Evolutionary conservation across 2,329 filamentous ascomycete genomes (phyloP), one percentile per base, ranked within the genome.

Genomic region (Fonsecaea monophora): DNA sequence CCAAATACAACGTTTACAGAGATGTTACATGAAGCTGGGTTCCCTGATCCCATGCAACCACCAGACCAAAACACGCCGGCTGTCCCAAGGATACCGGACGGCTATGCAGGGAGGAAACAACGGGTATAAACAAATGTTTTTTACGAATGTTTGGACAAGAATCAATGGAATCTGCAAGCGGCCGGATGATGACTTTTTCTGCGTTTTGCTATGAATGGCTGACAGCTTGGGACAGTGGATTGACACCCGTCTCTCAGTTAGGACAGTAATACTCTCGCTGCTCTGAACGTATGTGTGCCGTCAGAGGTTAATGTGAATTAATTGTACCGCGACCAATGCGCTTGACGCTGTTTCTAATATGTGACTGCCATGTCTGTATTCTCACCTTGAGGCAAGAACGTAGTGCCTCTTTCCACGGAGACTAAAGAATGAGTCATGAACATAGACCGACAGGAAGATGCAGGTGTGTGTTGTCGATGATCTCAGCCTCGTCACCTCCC

Each of bases 1-100:
- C 68, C 68, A 25, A 69, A 60, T 34, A 73, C 71, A 12, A 71
- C 69, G 2, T 73, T 73, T 55, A 73, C 71, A 1, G 69, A 70
- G 32, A 71, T 73, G 71, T 60, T 73, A 63, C 67, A 68, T 34
- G 69, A 68, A 25, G 67, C 68, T 21, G 69, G 69, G 18, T 72
- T 72, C n/a, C 71, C 71, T 10, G 71, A 73, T 56, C 61, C 69
- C 1, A 48, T 67, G 48, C 40, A 13, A n/a, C 13, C 62, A 54
- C 18, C 60, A 40, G 64, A 70, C 30, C 60, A 68, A 18, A 42
- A 59, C 53, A 60, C 61, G 5, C 64, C 63, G 61, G 67, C 68
- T 60, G 71, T 70, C 60, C 70, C 70, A 35, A 68, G 60, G 65
- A 65, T 70, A 45, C 70, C 71, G 5, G 62, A 70, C 42, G 54